Evolutionary conservation across 2,329 filamentous ascomycete species (phyloP), one percentile per base, ranked within the genome.

Genomic region (Nigrospora oryzae): DNA sequence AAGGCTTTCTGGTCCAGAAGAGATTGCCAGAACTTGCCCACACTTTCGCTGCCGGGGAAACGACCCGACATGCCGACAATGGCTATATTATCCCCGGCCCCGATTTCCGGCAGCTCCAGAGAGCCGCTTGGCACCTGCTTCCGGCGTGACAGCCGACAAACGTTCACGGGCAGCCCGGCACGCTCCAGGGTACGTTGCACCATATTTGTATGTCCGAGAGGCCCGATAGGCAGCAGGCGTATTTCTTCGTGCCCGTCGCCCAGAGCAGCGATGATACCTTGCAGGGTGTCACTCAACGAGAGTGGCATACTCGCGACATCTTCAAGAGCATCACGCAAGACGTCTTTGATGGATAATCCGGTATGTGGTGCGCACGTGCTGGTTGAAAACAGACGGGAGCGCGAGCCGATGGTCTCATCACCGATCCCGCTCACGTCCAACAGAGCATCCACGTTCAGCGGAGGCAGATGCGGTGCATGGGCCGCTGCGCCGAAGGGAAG

Each of bases 51-150:
- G 1, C 56, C 58, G 1, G 65, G 56, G 3, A 60, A 53, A 28
- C 62, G 56, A 19, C 52, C 49, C 1, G 63, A 54, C 62, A 68
- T 63, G 5, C 65, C 64, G 6, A 68, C 49, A 7, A 69, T 56
- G 11, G 66, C 65, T 13, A 39, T 46, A 36, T 51, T 57, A 65
- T 42, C 40, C 23, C 23, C 23, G 23, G 23, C 23, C 8, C 23
- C 23, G 8, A 28, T 28, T 4, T 28, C 23, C 7, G 4, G 8
- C 31, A 36, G 46, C n/a, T 46, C 46, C 32, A 28, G 13, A 14
- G 34, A 54, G 43, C 39, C 52, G 52, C 34, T 45, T 47, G 11
- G 46, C 37, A 33, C 11, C 34, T 19, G 36, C 13, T 28, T 14
- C 38, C 23, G 37, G 38, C 28, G 35, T 44, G 34, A 13, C 17